Evolutionary conservation across 225 moss, liverwort and hornwort genomes (phyloP), one percentile per base, ranked within the genome.

Genomic region (Thuidium tamariscinum): DNA sequence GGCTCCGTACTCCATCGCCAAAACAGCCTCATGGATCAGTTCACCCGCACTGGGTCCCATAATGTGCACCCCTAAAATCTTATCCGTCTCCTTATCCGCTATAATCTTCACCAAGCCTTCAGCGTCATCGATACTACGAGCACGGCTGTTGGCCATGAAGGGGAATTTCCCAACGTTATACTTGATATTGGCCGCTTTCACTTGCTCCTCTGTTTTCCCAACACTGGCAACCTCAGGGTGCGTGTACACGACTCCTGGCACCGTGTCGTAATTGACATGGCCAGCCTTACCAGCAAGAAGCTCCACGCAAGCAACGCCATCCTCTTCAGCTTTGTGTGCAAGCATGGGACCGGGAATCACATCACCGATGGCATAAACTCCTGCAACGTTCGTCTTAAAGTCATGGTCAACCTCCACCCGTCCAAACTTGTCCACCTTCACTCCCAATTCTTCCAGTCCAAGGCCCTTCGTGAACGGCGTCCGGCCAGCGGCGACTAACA

Each of bases 51-150:
- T 96, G 27, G 98, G 95, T 23, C 95, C 96, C 98, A 98, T 96
- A 77, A 98, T 98, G 79, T 98, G 98, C 64, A 98, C 98, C 84
- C 98, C 98, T 85, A 98, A 81, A 52, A 98, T 92, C 82, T 95
- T 98, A 84, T 98, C 96, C 5, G 96, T 95, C 49, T 96, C 95
- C 91, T 98, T 96, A 0, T 98, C 95, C 18, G 96, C 98, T 83
- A 98, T 98, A 34, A 98, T 96, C 88, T 98, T 98, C 87, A 98
- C 98, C 93, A 98, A 81, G 52, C 98, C 98, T 69, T 98, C 98
- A 37, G 98, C 96, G 69, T 98, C 98, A 64, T 98, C 96, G 44
- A 98, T 96, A 77, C 93, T 95, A 51, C 96, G 96, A 70, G 98
- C 98, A 85, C 98, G 94, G 71, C 98, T 98, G 87, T 98, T 98